These are phyloP conservation scores for Colletotrichum sp. DNA, from an alignment of 2,329 filamentous ascomycete genomes.

Conservation along the genomic window DNA sequence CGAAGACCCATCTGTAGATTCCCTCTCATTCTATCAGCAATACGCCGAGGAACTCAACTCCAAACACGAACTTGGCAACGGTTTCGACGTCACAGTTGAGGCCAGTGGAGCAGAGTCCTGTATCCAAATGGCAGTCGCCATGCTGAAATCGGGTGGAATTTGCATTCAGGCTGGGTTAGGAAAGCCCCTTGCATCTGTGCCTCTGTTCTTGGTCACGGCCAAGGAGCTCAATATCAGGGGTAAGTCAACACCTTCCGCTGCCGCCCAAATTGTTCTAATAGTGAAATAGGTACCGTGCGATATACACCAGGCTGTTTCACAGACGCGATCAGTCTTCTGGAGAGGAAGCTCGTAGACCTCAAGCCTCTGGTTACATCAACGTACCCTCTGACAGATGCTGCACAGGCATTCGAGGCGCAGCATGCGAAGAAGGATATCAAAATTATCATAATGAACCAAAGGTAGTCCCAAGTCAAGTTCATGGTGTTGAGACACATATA, in stretches of 20 bases:
- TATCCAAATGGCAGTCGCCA: neutral
- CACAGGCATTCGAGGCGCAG: neutral
- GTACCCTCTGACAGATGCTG: neutral
- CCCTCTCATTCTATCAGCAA: neutral
- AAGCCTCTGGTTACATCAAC: neutral
- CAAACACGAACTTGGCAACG: neutral
- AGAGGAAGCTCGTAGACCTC: neutral
- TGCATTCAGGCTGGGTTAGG: neutral
- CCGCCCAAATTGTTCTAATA: neutral
- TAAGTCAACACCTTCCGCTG: neutral
- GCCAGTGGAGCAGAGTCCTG: neutral
- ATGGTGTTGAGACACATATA: too few relatives aligned
- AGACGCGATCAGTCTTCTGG: neutral
- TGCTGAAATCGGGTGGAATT: neutral
- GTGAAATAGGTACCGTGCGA: neutral
- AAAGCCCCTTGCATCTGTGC: accelerated
- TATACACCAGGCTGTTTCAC: neutral
- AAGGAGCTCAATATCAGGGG: neutral
- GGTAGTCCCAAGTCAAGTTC: too few relatives aligned
- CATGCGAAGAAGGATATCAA: neutral
- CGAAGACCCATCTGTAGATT: neutral
- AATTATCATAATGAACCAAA: neutral
- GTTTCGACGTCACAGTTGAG: neutral
- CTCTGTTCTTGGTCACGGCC: neutral
- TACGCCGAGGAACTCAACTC: neutral